Percentiles rank a stretch among this genome's conserved stretches.
Evolutionary conservation across 176 grass and related monocot genomes (phyloP).

Genomic region (Canna indica): DNA sequence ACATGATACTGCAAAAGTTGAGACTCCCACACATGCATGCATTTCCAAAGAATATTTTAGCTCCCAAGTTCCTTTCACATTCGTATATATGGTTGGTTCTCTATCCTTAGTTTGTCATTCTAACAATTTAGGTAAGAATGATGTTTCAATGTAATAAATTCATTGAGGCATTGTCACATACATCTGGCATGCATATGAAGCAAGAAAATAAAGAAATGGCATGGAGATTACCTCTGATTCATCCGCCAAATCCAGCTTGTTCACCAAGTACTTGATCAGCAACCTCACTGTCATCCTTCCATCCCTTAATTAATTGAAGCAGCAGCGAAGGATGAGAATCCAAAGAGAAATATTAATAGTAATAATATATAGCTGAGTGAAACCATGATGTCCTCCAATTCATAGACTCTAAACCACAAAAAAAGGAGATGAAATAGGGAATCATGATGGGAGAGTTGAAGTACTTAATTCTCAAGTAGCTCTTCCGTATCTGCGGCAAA

Average conservation of each 20-base stretch:
- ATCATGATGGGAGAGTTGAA: background rate
- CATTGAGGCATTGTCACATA: no score
- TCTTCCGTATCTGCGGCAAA: constrained; percentile 88
- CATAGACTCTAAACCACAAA: constrained; percentile 5
- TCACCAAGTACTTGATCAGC: constrained; percentile 74
- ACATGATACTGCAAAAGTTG: no score
- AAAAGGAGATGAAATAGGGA: background rate
- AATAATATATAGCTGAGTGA: background rate
- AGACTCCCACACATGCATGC: no score
- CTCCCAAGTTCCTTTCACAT: no score
- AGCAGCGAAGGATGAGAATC: constrained; percentile 19
- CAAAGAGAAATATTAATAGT: background rate
- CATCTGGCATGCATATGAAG: no score
- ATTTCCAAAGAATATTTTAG: no score
- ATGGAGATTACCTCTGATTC: constrained; percentile 61
- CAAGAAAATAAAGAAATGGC: constrained; percentile 9
- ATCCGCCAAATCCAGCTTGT: constrained; percentile 52
- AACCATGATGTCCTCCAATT: background rate
- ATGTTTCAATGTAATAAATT: no score
- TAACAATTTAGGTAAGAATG: no score
- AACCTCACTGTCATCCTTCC: constrained; percentile 54
- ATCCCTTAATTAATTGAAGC: no score
- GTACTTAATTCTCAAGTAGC: constrained; percentile 90
- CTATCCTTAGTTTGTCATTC: no score
- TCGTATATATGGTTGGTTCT: no score